Percentiles rank a stretch among this genome's conserved stretches.
phyloP scores from a whole-genome alignment of 2,329 filamentous ascomycete species.

The Diaporthe helianthi region DNA sequence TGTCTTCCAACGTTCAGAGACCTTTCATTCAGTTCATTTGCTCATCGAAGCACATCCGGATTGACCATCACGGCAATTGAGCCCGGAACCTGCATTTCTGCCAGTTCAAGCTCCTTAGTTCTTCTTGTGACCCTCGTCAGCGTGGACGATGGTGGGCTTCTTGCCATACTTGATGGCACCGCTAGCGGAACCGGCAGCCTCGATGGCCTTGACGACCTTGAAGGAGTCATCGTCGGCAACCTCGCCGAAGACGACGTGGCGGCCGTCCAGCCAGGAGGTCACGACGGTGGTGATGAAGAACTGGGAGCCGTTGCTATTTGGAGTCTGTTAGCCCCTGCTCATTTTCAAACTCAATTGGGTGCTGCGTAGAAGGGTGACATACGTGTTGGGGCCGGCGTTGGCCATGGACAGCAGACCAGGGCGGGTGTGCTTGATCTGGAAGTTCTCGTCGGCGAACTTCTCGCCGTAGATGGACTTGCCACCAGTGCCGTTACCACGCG shows the following conservation, averaged over 20 bases:
- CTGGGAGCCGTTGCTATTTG: constrained; percentile 88
- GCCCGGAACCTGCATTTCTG: neutral
- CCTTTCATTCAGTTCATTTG: constrained; percentile 18
- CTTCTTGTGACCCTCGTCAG: constrained; percentile 55
- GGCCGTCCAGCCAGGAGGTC: constrained; percentile 84
- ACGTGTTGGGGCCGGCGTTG: constrained; percentile 94
- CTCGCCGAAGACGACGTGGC: constrained; percentile 86
- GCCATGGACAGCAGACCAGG: constrained; percentile 92
- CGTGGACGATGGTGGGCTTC: constrained; percentile 64
- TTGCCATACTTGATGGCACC: constrained; percentile 63
- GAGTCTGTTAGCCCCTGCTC: constrained; percentile 35
- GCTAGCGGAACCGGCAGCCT: constrained; percentile 63
- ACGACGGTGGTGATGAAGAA: constrained; percentile 97
- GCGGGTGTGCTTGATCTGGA: constrained; percentile 73
- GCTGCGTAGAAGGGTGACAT: constrained; percentile 43
- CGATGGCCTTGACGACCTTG: constrained; percentile 65
- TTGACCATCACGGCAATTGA: neutral
- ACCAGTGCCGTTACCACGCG: constrained; percentile 87
- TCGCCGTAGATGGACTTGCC: constrained; percentile 95
- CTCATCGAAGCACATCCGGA: constrained; percentile 14
- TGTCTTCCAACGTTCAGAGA: constrained; percentile 20
- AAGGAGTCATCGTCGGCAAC: constrained; percentile 61
- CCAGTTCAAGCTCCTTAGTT: constrained; percentile 14
- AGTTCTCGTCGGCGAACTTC: constrained; percentile 96
- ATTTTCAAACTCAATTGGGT: too few relatives aligned